Percentiles rank a stretch among this genome's conserved stretches.
phyloP scores from a whole-genome alignment of 2,329 filamentous ascomycete genomes.

The Periglandula ipomoeae region DNA sequence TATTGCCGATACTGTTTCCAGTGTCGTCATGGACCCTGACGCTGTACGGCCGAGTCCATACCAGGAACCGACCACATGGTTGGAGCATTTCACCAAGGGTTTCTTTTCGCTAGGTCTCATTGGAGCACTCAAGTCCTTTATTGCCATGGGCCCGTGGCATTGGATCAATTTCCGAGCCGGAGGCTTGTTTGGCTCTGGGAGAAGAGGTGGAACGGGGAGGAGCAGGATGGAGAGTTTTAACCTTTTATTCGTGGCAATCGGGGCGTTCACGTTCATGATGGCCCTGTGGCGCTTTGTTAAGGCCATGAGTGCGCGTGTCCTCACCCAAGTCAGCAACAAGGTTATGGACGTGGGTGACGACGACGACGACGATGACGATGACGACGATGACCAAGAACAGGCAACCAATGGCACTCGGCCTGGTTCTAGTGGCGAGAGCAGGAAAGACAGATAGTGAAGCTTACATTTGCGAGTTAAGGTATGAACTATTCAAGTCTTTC shows the following conservation, averaged over 20 bases:
- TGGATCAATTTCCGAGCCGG: slow-evolving; percentile 65
- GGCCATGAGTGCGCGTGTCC: slow-evolving; percentile 59
- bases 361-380: slow-evolving; percentile 38
- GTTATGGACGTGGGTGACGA: slow-evolving; percentile 72
- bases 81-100: slow-evolving; percentile 79
- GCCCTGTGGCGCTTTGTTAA: slow-evolving; percentile 76
- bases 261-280: slow-evolving; percentile 73
- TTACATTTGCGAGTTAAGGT: neutral
- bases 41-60: slow-evolving; percentile 27
- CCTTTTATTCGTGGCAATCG: slow-evolving; percentile 70
- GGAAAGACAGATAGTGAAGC: slow-evolving; percentile 1
- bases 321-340: slow-evolving; percentile 68
- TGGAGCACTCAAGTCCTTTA: slow-evolving; percentile 72
- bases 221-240: slow-evolving; percentile 72
- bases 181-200: slow-evolving; percentile 42
- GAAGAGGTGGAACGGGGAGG: slow-evolving; percentile 56
- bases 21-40: slow-evolving; percentile 32
- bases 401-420: neutral
- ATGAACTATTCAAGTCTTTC: neutral
- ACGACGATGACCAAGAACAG: slow-evolving; percentile 24
- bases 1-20: slow-evolving; percentile 42
- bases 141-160: slow-evolving; percentile 65
- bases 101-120: slow-evolving; percentile 82
- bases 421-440: slow-evolving; percentile 1
- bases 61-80: slow-evolving; percentile 54